Base-by-base conservation (phyloP, 805 yeast genomes). In the Kazachstania psychrophila region DNA sequence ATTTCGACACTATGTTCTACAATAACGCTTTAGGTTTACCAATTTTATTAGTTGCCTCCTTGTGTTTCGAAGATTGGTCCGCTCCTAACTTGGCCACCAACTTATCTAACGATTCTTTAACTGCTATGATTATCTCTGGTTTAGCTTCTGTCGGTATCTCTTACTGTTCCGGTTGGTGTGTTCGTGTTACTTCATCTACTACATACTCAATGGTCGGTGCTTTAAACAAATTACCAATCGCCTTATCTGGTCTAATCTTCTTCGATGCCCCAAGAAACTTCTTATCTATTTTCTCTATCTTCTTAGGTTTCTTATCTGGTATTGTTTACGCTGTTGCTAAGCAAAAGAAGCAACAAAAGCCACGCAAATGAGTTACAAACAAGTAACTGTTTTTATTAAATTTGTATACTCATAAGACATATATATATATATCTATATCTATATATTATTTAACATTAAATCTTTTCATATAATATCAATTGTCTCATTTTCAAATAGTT, bases 201-300 rank as follows among this genome's bases (percentile, higher is more conserved):
- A 92, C 98, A 38, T 92, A 92, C 70, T 86, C 96, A 37, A 92
- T 92, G 98, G 97, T 92, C 41, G 98, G 98, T 63, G 98, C 98
- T 38, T 75, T 92, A 64, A 92, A 92, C 77, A 92, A 92, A 69
- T 77, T 92, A 54, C 98, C 98, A 58, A 86, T 92, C 56, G 98
- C 98, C 12, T 72, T 92, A 41, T 79, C 95, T 27, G 99, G 99
- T 28, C 75, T 92, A 62, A 58, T 92, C 49, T 89, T 92, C 75
- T 92, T 92, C 56, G 95, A 86, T 55, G 94, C 95, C 40, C 88
- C 95, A 42, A 84, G 82, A 58, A 92, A 94, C 70, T 84, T 92
- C 69, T 77, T 82, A 72, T 82, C 95, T 25, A 79, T 89, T 45
- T 65, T 87, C 27, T 89, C 98, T 33, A 92, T 92, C 58, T 75